Percentiles rank a stretch among this genome's conserved stretches.
Evolutionary conservation across 2,329 filamentous ascomycete genomes (phyloP).

Genomic region (Diaporthe destruens): DNA sequence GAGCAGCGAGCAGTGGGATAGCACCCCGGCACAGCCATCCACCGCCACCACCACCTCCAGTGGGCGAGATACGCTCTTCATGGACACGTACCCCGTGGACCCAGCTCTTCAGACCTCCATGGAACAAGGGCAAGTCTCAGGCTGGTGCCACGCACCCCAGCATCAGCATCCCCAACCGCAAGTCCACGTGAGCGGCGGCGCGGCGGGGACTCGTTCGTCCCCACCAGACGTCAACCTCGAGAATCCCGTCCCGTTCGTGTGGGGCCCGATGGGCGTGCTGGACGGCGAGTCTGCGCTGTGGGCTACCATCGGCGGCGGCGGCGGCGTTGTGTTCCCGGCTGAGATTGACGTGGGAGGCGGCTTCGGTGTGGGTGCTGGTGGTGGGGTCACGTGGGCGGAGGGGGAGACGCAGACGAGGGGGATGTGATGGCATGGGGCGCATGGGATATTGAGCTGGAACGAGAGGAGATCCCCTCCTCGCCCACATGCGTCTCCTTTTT

Average conservation of each 20-base stretch:
- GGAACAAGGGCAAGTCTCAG: background rate
- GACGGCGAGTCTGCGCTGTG: constrained; percentile 21
- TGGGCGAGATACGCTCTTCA: background rate
- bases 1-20: background rate
- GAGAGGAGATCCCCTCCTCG: background rate
- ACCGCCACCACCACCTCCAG: background rate
- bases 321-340: background rate
- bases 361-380: background rate
- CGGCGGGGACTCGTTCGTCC: background rate
- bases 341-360: background rate
- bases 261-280: constrained; percentile 22
- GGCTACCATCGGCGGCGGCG: background rate
- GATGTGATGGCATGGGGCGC: background rate
- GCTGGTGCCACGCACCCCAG: background rate
- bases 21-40: background rate
- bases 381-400: background rate
- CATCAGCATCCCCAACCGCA: background rate
- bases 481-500: background rate
- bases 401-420: no score
- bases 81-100: background rate
- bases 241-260: background rate
- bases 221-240: constrained; percentile 17
- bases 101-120: background rate
- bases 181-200: no score
- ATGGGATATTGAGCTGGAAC: background rate